A percentile compares a stretch with the other conserved stretches of the same genome.
These are phyloP conservation scores for Carex pumila DNA, from an alignment of 176 grass and related monocot species.

Conservation along the genomic window DNA sequence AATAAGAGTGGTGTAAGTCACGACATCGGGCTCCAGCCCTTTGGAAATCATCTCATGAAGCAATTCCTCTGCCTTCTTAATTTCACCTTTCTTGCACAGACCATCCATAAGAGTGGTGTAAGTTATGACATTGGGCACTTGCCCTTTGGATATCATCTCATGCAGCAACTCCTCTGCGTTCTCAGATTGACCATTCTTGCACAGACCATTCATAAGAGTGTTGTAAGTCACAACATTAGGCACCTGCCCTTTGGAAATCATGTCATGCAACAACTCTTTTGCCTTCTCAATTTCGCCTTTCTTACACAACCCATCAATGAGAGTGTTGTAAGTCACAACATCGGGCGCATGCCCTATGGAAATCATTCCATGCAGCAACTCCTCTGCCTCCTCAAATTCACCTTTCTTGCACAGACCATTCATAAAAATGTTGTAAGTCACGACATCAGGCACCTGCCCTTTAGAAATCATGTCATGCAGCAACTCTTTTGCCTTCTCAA, in stretches of 20 bases:
- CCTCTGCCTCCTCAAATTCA: background rate
- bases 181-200: background rate
- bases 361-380: background rate
- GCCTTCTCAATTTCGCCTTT: no score
- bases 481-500: background rate
- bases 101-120: constrained; percentile 1
- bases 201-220: background rate
- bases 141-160: background rate
- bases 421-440: background rate
- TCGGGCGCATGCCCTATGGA: background rate
- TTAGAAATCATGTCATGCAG: background rate
- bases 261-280: no score
- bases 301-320: no score
- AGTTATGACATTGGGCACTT: background rate
- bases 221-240: constrained; percentile 3
- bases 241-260: background rate
- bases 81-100: background rate
- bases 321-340: no score
- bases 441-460: background rate
- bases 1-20: background rate
- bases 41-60: background rate
- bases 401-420: background rate
- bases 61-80: background rate
- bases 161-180: background rate
- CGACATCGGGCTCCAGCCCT: background rate